Evolutionary conservation across 768 basidiomycete genomes (phyloP).

Genomic region (Boletus reticulatus): DNA sequence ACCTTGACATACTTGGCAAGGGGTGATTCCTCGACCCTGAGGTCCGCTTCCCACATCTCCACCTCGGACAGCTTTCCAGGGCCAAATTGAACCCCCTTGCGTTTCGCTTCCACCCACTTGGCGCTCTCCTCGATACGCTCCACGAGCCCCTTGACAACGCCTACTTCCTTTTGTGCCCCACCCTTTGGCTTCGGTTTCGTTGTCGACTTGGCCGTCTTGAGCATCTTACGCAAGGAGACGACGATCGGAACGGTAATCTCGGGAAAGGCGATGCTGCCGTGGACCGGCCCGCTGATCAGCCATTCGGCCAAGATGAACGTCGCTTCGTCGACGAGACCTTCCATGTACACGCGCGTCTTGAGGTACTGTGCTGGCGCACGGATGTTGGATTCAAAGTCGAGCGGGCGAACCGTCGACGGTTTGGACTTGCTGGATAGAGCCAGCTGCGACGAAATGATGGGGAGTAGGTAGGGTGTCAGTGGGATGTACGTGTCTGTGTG

Average conservation of each 20-base stretch:
- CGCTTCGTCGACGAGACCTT: constrained; percentile 81
- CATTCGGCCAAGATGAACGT: constrained; percentile 79
- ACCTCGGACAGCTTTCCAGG: constrained; percentile 73
- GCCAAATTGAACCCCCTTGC: constrained; percentile 70
- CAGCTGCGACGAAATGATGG: constrained; percentile 78
- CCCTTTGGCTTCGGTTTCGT: constrained; percentile 19
- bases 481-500: constrained; percentile 88
- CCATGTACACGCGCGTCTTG: constrained; percentile 82
- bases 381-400: constrained; percentile 86
- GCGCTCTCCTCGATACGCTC: constrained; percentile 87
- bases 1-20: constrained; percentile 80
- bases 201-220: constrained; percentile 59
- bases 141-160: constrained; percentile 68
- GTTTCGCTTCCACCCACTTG: constrained; percentile 69
- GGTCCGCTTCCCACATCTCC: constrained; percentile 63
- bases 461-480: constrained; percentile 81
- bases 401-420: constrained; percentile 79
- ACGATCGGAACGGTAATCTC: constrained; percentile 83
- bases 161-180: constrained; percentile 51
- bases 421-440: constrained; percentile 69
- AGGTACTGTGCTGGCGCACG: constrained; percentile 86
- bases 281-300: constrained; percentile 66
- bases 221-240: constrained; percentile 63
- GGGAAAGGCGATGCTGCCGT: constrained; percentile 90
- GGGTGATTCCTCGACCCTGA: constrained; percentile 69